phyloP scores from a whole-genome alignment of 2,329 filamentous ascomycete species.

The Colletotrichum gloeosporioides region DNA sequence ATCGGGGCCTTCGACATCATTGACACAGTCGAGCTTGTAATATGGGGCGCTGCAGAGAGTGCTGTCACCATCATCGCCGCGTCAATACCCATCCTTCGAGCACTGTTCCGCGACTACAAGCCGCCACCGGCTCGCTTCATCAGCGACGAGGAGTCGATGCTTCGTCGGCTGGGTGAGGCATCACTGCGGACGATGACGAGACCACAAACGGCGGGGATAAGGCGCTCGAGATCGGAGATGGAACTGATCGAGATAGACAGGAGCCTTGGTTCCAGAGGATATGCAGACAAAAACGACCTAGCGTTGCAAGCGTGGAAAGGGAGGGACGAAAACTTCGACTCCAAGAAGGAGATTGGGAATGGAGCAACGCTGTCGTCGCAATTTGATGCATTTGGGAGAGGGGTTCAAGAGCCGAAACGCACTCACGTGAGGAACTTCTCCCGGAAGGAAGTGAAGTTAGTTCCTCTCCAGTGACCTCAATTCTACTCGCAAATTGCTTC shows the following conservation, averaged over 20 bases:
- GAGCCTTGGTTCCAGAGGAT: not conserved
- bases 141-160: slow-evolving; percentile 10
- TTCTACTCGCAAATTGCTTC: not conserved
- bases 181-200: not conserved
- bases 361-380: not conserved
- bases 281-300: not conserved
- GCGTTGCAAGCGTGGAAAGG: not conserved
- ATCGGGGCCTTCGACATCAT: slow-evolving; percentile 25
- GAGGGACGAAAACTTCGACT: not conserved
- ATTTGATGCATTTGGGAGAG: not conserved
- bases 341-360: not conserved
- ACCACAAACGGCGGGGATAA: not conserved
- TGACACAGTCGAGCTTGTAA: slow-evolving; percentile 26
- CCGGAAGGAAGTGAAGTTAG: not conserved
- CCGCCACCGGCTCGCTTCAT: not conserved
- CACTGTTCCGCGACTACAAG: slow-evolving; percentile 24
- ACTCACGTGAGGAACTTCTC: not conserved
- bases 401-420: not conserved
- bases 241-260: not conserved
- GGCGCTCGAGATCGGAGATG: not conserved
- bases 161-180: not conserved
- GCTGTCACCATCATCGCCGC: slow-evolving; percentile 35
- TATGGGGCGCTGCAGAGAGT: slow-evolving; percentile 34
- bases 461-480: not conserved
- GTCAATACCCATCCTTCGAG: slow-evolving; percentile 36